phyloP scores from a whole-genome alignment of 345 rosid species.

The Moricandia moricandioides region DNA sequence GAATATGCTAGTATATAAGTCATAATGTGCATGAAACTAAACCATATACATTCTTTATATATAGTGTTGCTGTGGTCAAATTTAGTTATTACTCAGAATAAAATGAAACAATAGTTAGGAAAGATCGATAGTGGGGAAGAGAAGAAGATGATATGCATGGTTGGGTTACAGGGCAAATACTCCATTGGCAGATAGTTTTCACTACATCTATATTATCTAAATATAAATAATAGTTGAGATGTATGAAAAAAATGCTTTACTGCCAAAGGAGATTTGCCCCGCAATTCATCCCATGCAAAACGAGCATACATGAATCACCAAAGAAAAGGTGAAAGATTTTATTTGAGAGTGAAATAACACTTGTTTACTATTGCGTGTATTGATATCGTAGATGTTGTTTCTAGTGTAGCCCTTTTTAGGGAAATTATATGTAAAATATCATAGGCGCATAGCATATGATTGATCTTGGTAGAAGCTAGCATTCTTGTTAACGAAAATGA shows the following conservation, averaged over 20 bases:
- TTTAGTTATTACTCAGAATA: background rate
- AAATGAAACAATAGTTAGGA: background rate
- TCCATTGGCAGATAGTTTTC: conserved; percentile 29
- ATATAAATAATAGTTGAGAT: background rate
- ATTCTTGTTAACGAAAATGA: no score
- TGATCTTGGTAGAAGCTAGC: no score
- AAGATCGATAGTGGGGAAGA: background rate
- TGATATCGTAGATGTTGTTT: background rate
- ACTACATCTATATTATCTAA: background rate
- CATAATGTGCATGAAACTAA: background rate
- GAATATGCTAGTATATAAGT: conserved; percentile 28
- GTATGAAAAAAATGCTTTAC: background rate
- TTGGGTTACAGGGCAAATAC: conserved; percentile 33
- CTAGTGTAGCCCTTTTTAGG: background rate
- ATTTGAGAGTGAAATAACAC: background rate
- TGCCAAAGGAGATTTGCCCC: conserved; percentile 43
- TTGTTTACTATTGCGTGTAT: background rate
- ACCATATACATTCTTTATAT: conserved; percentile 22
- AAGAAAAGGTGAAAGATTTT: background rate
- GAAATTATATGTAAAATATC: background rate
- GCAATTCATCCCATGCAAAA: conserved; percentile 30
- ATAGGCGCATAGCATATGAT: no score
- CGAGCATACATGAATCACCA: background rate
- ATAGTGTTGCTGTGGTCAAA: background rate
- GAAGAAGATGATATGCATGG: conserved; percentile 22